A percentile compares a stretch with the other conserved stretches of the same genome.
phyloP scores from a whole-genome alignment of 352 stramenopile species.

The Phytophthora crassamura region DNA sequence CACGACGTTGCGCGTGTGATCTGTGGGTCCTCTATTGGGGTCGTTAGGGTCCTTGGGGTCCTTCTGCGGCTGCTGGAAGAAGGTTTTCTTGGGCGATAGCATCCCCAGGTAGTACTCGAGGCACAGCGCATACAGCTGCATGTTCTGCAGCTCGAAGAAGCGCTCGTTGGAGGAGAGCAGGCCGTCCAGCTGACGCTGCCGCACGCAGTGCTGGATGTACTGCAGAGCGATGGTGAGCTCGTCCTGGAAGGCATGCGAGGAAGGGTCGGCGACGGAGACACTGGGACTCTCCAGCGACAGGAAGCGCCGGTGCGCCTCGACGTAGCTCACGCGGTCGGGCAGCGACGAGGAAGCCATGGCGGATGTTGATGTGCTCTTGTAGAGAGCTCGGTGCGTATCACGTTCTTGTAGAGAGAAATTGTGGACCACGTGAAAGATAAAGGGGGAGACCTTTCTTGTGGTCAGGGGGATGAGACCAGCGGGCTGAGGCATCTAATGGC shows the following conservation, averaged over 20 bases:
- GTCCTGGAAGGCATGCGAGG: conserved; percentile 36
- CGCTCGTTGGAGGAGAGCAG: conserved; percentile 75
- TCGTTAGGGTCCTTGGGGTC: not conserved
- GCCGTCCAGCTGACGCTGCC: conserved; percentile 69
- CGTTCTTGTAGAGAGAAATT: not conserved
- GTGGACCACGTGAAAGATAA: not conserved
- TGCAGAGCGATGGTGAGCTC: conserved; percentile 23
- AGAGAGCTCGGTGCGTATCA: not conserved
- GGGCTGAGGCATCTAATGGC: too few relatives aligned
- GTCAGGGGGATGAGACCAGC: too few relatives aligned
- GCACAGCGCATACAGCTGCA: conserved; percentile 84
- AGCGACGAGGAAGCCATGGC: conserved; percentile 16
- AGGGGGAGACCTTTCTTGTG: too few relatives aligned
- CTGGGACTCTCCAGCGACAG: conserved; percentile 25
- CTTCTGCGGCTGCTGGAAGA: conserved; percentile 51
- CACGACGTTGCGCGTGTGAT: conserved; percentile 72
- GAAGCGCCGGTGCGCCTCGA: conserved; percentile 39
- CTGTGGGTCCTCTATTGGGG: conserved; percentile 21
- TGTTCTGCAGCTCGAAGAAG: conserved; percentile 83
- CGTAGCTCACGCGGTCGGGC: conserved; percentile 39
- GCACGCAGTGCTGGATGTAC: conserved; percentile 47
- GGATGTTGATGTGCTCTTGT: not conserved
- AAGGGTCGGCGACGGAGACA: conserved; percentile 26
- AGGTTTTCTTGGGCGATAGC: conserved; percentile 77
- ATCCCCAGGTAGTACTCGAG: conserved; percentile 85